Evolutionary conservation across 1,284 basidiomycete genomes (phyloP).

Genomic region (Moniliella sp.): DNA sequence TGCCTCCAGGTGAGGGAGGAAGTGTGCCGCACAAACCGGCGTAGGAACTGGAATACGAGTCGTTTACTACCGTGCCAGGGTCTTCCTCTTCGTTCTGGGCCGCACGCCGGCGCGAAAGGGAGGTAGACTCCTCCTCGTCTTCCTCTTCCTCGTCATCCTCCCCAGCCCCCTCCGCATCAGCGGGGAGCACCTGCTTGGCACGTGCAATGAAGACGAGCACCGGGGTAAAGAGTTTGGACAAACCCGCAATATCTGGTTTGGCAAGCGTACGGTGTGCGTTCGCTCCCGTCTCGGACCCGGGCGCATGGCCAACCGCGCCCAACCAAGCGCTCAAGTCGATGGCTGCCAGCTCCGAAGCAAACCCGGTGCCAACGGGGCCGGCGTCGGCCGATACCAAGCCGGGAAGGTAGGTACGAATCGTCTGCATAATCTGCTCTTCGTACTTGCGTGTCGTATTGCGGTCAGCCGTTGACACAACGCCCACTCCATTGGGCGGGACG

Average conservation of each 20-base stretch:
- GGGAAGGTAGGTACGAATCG: conserved; percentile 73
- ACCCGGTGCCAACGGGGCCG: too few species aligned
- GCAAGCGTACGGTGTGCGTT: conserved; percentile 68
- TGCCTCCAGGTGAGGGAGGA: conserved; percentile 82
- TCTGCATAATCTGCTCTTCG: conserved; percentile 63
- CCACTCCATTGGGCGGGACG: conserved; percentile 41
- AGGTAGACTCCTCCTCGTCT: too few species aligned
- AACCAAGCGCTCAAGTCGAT: conserved; percentile 17
- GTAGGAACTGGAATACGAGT: too few species aligned
- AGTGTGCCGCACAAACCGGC: conserved; percentile 86
- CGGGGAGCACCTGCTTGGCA: conserved; percentile 27
- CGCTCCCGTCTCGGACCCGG: conserved; percentile 25
- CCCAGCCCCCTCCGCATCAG: conserved; percentile 9
- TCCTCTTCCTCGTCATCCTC: too few species aligned
- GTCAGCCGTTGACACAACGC: too few species aligned
- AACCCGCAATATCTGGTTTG: conserved; percentile 79
- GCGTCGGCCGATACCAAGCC: conserved; percentile 47
- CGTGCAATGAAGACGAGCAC: conserved; percentile 65
- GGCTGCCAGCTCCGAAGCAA: conserved; percentile 27
- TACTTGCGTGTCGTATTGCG: conserved; percentile 46
- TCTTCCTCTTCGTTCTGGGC: too few species aligned
- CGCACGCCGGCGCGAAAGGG: too few species aligned
- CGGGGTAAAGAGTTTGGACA: conserved; percentile 76
- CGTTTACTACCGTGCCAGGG: too few species aligned
- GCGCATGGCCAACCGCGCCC: background rate